These are phyloP conservation scores for Clavispora vitiphila DNA, from an alignment of 805 yeast species.

Conservation along the genomic window DNA sequence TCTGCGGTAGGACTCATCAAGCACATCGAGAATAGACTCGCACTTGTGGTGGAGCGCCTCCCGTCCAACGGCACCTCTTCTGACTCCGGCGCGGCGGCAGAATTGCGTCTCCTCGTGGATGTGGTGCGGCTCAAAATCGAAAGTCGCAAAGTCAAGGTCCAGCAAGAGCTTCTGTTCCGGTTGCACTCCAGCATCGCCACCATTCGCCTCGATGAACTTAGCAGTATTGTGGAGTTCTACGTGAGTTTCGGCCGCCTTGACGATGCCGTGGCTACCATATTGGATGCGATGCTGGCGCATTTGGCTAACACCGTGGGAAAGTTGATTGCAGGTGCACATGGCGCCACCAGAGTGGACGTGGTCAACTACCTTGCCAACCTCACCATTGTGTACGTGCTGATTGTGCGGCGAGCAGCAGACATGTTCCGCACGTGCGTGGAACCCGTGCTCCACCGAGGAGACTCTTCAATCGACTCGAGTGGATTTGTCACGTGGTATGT, in stretches of 20 bases:
- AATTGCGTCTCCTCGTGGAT: constrained; percentile 29
- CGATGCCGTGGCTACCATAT: constrained; percentile 30
- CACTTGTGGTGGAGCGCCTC: constrained; percentile 24
- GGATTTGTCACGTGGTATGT: constrained; percentile 74
- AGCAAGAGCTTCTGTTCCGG: constrained; percentile 34
- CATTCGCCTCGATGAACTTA: constrained; percentile 26
- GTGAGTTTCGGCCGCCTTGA: constrained; percentile 31
- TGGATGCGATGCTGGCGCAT: constrained; percentile 30
- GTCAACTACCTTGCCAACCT: constrained; percentile 37
- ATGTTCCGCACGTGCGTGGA: constrained; percentile 52
- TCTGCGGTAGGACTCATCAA: constrained; percentile 40
- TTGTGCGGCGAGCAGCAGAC: constrained; percentile 44
- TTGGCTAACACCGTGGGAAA: constrained; percentile 28
- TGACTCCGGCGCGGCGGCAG: constrained; percentile 15
- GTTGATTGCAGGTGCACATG: constrained; percentile 36
- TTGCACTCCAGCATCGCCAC: constrained; percentile 29
- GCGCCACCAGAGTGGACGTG: constrained; percentile 39
- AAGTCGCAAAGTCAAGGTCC: constrained; percentile 32
- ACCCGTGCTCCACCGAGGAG: constrained; percentile 23
- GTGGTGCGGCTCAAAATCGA: constrained; percentile 38
- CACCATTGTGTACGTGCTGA: constrained; percentile 34
- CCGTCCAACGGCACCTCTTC: constrained; percentile 1
- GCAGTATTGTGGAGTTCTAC: constrained; percentile 31
- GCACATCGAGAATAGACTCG: constrained; percentile 31
- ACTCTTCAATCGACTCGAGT: constrained; percentile 28